A percentile compares a stretch with the other conserved stretches of the same genome.
Evolutionary conservation across 176 grass and related monocot genomes (phyloP).

Genomic region (Leersia perrieri): DNA sequence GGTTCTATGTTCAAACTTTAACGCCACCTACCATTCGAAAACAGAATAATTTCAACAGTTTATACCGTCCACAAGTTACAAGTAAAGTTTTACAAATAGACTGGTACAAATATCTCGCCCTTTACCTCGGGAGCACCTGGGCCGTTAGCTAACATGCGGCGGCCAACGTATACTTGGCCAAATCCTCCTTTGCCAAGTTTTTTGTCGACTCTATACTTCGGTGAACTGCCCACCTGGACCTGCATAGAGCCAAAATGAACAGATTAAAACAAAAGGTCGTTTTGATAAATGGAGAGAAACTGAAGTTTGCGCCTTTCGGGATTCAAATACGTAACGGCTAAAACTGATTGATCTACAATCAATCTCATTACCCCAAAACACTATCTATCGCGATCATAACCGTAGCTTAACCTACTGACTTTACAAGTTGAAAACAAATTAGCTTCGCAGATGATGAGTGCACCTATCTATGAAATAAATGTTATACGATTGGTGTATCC

Average conservation of each 20-base stretch:
- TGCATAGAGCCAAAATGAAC: constrained; percentile 25
- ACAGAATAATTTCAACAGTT: not conserved
- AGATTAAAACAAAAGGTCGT: constrained; percentile 3
- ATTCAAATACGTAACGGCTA: not conserved
- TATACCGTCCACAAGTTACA: not conserved
- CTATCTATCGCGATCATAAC: too few species aligned
- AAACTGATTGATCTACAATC: not conserved
- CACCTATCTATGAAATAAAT: not conserved
- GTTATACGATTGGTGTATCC: not conserved
- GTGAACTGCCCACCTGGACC: constrained; percentile 90
- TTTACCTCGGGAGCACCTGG: constrained; percentile 74
- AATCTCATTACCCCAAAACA: not conserved
- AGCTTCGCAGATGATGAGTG: not conserved
- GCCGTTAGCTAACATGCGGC: constrained; percentile 51
- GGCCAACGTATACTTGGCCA: constrained; percentile 98
- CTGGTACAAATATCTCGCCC: not conserved
- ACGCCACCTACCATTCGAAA: constrained; percentile 60
- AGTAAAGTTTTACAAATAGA: not conserved
- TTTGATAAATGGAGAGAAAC: constrained; percentile 4
- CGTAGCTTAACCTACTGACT: not conserved
- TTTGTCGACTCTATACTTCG: constrained; percentile 77
- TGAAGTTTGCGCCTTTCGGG: not conserved
- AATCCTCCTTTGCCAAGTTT: constrained; percentile 98
- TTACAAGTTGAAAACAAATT: constrained; percentile 8
- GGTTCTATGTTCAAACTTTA: constrained; percentile 95